phyloP scores from a whole-genome alignment of 495 filamentous ascomycete species.

The Rhizodiscina lignyota region DNA sequence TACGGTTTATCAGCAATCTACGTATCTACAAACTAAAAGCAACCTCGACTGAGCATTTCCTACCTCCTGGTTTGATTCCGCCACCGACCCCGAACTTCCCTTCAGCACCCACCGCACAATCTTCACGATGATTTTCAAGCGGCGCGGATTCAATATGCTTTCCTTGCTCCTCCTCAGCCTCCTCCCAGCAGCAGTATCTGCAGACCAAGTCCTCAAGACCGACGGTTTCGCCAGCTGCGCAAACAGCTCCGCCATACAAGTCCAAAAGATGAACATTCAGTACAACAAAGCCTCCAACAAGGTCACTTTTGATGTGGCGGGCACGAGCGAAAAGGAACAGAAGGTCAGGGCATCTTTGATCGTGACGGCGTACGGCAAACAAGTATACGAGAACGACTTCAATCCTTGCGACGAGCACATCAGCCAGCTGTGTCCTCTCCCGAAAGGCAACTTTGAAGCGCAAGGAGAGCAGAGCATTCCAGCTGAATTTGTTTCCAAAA shows the following conservation, averaged over 20 bases:
- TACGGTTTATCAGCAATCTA: no score
- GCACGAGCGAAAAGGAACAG: constrained; percentile 53
- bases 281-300: constrained; percentile 58
- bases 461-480: constrained; percentile 54
- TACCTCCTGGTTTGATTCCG: no score
- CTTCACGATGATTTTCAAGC: no score
- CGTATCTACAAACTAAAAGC: no score
- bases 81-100: no score
- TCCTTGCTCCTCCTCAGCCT: no score
- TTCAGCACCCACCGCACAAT: no score
- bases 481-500: constrained; percentile 45
- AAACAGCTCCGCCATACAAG: constrained; percentile 44
- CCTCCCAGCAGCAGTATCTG: no score
- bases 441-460: constrained; percentile 56
- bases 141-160: no score
- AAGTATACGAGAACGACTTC: constrained; percentile 66
- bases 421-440: constrained; percentile 66
- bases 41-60: no score
- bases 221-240: constrained; percentile 64
- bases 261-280: constrained; percentile 57
- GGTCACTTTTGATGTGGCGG: constrained; percentile 70
- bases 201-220: constrained; percentile 61
- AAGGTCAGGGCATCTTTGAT: constrained; percentile 68
- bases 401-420: constrained; percentile 64
- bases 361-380: constrained; percentile 72